Evolutionary conservation across 2,329 filamentous ascomycete species (phyloP).

Genomic region (Monilinia fructigena): DNA sequence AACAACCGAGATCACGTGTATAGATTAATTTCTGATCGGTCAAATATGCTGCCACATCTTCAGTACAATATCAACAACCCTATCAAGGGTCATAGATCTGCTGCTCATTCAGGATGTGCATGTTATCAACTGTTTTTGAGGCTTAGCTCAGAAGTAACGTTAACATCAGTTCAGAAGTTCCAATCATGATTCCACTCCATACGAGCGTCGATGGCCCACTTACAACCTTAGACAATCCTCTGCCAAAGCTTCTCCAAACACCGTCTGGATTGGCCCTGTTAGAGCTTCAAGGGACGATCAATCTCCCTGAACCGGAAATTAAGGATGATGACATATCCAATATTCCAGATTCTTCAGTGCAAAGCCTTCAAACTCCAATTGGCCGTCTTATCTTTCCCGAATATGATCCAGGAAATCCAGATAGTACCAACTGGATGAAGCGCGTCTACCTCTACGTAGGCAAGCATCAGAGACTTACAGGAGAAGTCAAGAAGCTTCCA

Average conservation of each 20-base stretch:
- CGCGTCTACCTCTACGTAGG: slow-evolving; percentile 85
- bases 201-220: slow-evolving; percentile 1
- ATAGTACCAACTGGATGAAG: slow-evolving; percentile 80
- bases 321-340: slow-evolving; percentile 34
- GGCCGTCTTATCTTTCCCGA: slow-evolving; percentile 78
- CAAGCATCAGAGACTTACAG: slow-evolving; percentile 81
- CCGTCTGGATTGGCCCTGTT: slow-evolving; percentile 85
- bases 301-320: slow-evolving; percentile 56
- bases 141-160: neutral
- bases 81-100: neutral
- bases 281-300: slow-evolving; percentile 89
- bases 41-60: slow-evolving; percentile 1
- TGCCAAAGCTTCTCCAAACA: slow-evolving; percentile 83
- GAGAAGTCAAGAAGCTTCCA: slow-evolving; percentile 83
- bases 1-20: slow-evolving; percentile 21
- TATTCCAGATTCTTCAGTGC: neutral
- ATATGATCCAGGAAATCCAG: slow-evolving; percentile 56
- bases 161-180: neutral
- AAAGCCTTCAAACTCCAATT: slow-evolving; percentile 51
- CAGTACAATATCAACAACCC: neutral
- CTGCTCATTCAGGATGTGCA: neutral
- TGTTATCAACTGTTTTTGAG: neutral
- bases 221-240: slow-evolving; percentile 45
- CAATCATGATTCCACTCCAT: slow-evolving; percentile 18
- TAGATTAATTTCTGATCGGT: neutral